Conservation (phyloP, 2,329 filamentous ascomycete genomes). For the Colletotrichum phormii region DNA sequence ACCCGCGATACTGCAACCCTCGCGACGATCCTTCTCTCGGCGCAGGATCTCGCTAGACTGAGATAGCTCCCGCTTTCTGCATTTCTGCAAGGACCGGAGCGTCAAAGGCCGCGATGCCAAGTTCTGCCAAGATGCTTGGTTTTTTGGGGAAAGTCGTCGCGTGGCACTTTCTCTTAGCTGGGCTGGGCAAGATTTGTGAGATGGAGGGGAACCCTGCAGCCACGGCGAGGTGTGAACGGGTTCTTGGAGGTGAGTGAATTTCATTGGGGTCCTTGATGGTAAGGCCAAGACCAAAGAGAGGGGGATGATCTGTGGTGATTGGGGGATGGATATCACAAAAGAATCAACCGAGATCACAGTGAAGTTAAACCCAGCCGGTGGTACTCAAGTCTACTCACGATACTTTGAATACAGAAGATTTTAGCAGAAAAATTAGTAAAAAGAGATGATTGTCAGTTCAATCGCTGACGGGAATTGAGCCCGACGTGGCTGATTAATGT, state of each 20-base stretch:
- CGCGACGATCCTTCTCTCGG: conserved; percentile 16
- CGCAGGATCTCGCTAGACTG: background rate
- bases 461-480: conserved; percentile 34
- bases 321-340: background rate
- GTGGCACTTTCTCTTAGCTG: background rate
- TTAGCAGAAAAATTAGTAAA: background rate
- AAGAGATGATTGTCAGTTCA: background rate
- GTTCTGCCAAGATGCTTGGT: conserved; percentile 32
- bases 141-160: background rate
- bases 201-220: background rate
- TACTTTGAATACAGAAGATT: background rate
- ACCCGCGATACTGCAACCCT: background rate
- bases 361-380: background rate
- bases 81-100: conserved; percentile 7
- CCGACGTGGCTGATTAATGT: conserved; percentile 30
- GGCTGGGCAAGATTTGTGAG: background rate
- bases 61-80: background rate
- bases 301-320: background rate
- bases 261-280: background rate
- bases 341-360: background rate
- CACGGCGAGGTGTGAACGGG: background rate
- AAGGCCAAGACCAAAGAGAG: background rate
- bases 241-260: background rate
- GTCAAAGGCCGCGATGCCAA: conserved; percentile 29
- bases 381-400: background rate